These are phyloP conservation scores for Aspergillus pseudoviridinutans DNA, from an alignment of 2,329 filamentous ascomycete species.

Conservation along the genomic window DNA sequence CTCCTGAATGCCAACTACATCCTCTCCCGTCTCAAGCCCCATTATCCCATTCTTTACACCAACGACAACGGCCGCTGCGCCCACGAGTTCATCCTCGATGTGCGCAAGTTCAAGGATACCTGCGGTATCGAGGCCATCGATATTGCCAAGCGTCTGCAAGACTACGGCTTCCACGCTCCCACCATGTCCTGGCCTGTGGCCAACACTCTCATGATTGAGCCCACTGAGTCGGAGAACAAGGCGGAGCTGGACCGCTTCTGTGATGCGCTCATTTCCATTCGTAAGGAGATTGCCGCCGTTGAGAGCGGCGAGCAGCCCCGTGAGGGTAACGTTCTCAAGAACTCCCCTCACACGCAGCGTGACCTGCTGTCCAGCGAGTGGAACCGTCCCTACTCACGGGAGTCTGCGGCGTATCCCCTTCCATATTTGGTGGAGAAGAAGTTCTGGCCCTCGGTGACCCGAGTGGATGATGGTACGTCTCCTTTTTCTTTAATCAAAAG, in stretches of 20 bases:
- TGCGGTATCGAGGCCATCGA: slow-evolving; percentile 88
- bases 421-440: slow-evolving; percentile 87
- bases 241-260: slow-evolving; percentile 91
- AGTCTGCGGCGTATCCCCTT: slow-evolving; percentile 83
- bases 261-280: slow-evolving; percentile 81
- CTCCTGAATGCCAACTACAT: slow-evolving; percentile 98
- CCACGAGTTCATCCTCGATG: slow-evolving; percentile 95
- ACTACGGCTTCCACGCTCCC: slow-evolving; percentile 95
- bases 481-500: background rate
- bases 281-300: slow-evolving; percentile 76
- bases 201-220: slow-evolving; percentile 97
- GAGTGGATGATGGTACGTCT: slow-evolving; percentile 78
- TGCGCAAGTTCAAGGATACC: slow-evolving; percentile 76
- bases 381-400: slow-evolving; percentile 75
- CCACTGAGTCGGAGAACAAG: slow-evolving; percentile 89
- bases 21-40: slow-evolving; percentile 74
- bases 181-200: slow-evolving; percentile 97
- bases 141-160: slow-evolving; percentile 91
- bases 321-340: slow-evolving; percentile 81
- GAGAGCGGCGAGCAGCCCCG: slow-evolving; percentile 74
- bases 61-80: slow-evolving; percentile 84
- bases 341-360: slow-evolving; percentile 77
- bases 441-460: slow-evolving; percentile 87
- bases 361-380: slow-evolving; percentile 75
- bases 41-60: slow-evolving; percentile 92